A percentile compares a stretch with the other conserved stretches of the same genome.
These are phyloP conservation scores for Bacidia rubella DNA, from an alignment of 495 filamentous ascomycete species.

Conservation along the genomic window DNA sequence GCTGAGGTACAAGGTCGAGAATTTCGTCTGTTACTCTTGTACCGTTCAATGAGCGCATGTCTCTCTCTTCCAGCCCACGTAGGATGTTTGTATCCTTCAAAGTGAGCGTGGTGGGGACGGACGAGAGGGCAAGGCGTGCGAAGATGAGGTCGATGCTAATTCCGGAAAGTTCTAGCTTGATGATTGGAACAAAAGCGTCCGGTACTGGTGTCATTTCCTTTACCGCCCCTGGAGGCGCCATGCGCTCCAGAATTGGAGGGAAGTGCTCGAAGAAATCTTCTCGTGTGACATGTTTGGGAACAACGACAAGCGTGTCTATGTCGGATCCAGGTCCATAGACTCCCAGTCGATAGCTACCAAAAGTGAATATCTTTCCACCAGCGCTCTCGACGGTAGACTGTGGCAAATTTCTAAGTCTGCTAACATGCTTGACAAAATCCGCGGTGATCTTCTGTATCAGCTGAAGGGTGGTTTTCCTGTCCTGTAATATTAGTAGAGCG, in stretches of 20 bases:
- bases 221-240: conserved; percentile 63
- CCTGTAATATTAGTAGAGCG: background rate
- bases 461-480: conserved; percentile 42
- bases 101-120: conserved; percentile 58
- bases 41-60: conserved; percentile 81
- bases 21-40: conserved; percentile 90
- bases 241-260: conserved; percentile 56
- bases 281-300: conserved; percentile 69
- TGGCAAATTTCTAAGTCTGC: conserved; percentile 56
- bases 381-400: conserved; percentile 62
- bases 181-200: conserved; percentile 88
- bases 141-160: conserved; percentile 95
- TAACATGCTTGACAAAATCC: conserved; percentile 70
- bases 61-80: conserved; percentile 71
- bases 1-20: conserved; percentile 73
- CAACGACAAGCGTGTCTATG: conserved; percentile 91
- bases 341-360: conserved; percentile 84
- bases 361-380: conserved; percentile 85
- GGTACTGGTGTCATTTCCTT: conserved; percentile 74
- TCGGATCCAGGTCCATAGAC: conserved; percentile 92
- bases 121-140: conserved; percentile 56
- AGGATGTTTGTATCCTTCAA: conserved; percentile 72
- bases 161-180: conserved; percentile 79
- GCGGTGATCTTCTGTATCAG: conserved; percentile 64
- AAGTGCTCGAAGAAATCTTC: conserved; percentile 89